Evolutionary conservation across 495 filamentous ascomycete species (phyloP), one percentile per base, ranked within the genome.

Genomic region (Xylaria acuta): DNA sequence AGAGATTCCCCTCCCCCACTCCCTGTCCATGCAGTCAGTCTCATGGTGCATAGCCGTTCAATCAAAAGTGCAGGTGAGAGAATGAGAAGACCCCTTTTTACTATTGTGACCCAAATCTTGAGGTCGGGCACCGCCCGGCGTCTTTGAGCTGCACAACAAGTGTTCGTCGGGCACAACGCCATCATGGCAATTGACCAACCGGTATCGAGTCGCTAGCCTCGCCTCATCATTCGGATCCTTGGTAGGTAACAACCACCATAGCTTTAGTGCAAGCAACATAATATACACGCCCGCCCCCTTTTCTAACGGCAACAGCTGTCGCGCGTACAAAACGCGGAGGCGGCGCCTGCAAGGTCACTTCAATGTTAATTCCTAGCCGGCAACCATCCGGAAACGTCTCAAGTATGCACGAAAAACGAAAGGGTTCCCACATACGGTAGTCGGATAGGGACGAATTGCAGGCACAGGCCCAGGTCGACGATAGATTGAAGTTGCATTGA

Each of bases 351-450:
- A 36, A 43, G 56, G 56, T 38, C 25, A 60, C 32, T 49, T 40
- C 38, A 54, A 59, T 69, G 66, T 45, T n/a, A 49, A 67, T 47
- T 66, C 8, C 64, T 56, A 38, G 67, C 65, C 54, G 67, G 67
- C 49, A 60, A 45, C 54, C 40, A 49, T 36, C 67, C 36, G 67
- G 67, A 60, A 30, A 45, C 67, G 67, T 69, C 56, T 69, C 54
- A 54, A 47, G 40, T 38, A 59, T 62, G 53, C 67, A 67, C 67
- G 51, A 34, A 62, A 60, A 62, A 58, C 38, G 14, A 69, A 47
- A 62, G 67, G 67, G 54, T 56, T 56, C 65, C 65, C 56, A 67
- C 65, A 69, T n/a, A n/a, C n/a, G n/a, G n/a, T 53, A 53, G 22
- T 56, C 47, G 49, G 47, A 68, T 41, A 68, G n/a, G 27, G 47